A percentile compares a stretch with the other conserved stretches of the same genome.
Evolutionary conservation across 148 eudicot genomes (phyloP).

Genomic region (Vaccinium darrowii): DNA sequence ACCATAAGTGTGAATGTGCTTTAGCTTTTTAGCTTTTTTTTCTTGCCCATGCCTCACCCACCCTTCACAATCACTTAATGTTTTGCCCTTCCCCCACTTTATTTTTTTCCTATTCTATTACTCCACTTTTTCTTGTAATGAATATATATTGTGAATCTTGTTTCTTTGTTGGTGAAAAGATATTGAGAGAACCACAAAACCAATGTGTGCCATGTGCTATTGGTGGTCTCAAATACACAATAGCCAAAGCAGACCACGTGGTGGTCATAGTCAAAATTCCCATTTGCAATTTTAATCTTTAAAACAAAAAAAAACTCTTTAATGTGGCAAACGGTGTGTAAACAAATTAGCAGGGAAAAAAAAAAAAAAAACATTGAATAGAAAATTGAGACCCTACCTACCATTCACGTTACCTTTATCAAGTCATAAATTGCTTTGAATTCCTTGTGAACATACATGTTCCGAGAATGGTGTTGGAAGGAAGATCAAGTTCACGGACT

Average conservation of each 20-base stretch:
- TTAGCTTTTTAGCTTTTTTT: neutral
- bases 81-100: neutral
- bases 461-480: neutral
- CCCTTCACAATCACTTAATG: neutral
- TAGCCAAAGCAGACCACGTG: constrained; percentile 5
- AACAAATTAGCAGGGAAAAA: neutral
- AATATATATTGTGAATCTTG: neutral
- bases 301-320: neutral
- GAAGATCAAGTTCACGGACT: neutral
- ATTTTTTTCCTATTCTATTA: neutral
- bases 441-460: neutral
- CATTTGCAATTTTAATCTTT: too few relatives aligned
- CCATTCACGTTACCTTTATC: neutral
- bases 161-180: neutral
- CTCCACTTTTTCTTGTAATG: neutral
- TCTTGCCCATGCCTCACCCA: constrained; percentile 7
- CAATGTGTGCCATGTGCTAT: constrained; percentile 12
- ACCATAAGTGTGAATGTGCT: constrained; percentile 2
- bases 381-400: neutral
- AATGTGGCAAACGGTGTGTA: neutral
- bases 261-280: constrained; percentile 6
- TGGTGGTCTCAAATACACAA: neutral
- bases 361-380: neutral
- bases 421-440: neutral
- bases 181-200: neutral